Conservation (phyloP, 371 early-diverging fungal species). For the Mortierella sp. region DNA sequence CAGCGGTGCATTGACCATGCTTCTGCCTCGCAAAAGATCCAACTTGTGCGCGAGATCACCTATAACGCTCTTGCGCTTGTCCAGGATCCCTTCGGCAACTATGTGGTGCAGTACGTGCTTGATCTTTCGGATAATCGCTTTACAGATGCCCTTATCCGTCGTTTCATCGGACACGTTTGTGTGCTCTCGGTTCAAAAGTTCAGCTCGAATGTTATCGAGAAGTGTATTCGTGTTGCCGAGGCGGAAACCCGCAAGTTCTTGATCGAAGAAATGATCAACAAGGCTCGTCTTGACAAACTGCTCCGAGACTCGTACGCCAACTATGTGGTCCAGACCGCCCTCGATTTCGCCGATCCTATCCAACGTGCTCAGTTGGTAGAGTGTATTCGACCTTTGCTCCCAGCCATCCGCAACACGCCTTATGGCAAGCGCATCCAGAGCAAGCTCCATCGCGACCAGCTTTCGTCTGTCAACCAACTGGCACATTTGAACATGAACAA, state of each 20-base stretch:
- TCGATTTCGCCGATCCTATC: slow-evolving; percentile 85
- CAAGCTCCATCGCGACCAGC: slow-evolving; percentile 76
- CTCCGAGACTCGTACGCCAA: slow-evolving; percentile 90
- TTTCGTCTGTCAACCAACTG: slow-evolving; percentile 19
- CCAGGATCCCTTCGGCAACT: slow-evolving; percentile 97
- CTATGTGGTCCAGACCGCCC: slow-evolving; percentile 91
- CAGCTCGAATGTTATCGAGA: slow-evolving; percentile 93
- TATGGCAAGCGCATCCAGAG: slow-evolving; percentile 89
- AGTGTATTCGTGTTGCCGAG: slow-evolving; percentile 88
- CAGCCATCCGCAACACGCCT: slow-evolving; percentile 85
- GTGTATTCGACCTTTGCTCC: slow-evolving; percentile 79
- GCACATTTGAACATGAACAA: slow-evolving; percentile 24
- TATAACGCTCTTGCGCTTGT: slow-evolving; percentile 83
- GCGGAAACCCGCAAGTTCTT: slow-evolving; percentile 73
- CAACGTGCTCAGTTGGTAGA: slow-evolving; percentile 83
- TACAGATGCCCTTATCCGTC: slow-evolving; percentile 76
- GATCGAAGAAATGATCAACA: slow-evolving; percentile 79
- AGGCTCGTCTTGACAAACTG: slow-evolving; percentile 74
- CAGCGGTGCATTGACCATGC: slow-evolving; percentile 96
- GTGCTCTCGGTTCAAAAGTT: slow-evolving; percentile 89
- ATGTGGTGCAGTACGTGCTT: slow-evolving; percentile 97
- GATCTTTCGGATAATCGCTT: slow-evolving; percentile 79
- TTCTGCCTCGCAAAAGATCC: slow-evolving; percentile 72
- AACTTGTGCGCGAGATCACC: slow-evolving; percentile 82
- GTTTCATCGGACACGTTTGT: slow-evolving; percentile 82